Evolutionary conservation across 2,329 filamentous ascomycete genomes (phyloP), one percentile per base, ranked within the genome.

Genomic region (Aspergillus fumigatiaffinis): DNA sequence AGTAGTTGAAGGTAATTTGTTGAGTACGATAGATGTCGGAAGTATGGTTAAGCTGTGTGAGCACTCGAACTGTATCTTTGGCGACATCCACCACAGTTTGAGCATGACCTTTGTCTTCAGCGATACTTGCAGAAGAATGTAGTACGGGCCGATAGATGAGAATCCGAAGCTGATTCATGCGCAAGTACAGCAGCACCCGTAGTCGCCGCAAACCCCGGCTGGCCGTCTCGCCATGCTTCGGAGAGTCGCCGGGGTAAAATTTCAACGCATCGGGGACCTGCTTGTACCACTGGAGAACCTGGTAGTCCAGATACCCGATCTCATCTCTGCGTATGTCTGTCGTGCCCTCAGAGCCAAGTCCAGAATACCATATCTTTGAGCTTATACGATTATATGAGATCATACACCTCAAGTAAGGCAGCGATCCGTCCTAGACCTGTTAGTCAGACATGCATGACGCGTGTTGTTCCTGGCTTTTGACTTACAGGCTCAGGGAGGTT

Each of bases 81-180:
- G 86, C 84, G 14, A 88, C 80, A 56, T 85, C 83, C 23, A 87
- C 82, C 3, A 85, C 84, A 0, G 83, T 89, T 66, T 90, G 86
- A 3, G 92, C 92, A 60, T 90, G 87, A 4, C 79, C 76, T 52
- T 87, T 82, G 68, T 96, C 88, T 56, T 88, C 84, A 76, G 89
- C 85, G 66, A 97, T 97, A 66, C 87, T 92, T 12, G 86, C 89
- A 3, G 90, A 86, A 20, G 89, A 93, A 72, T 96, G 91, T 8
- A 97, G 78, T 2, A 96, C 87, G 0, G 92, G 92, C 0, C 91
- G 90, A 72, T 95, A 92, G 28, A 97, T 89, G 71, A 91, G 86
- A 57, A 92, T 94, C 4, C 92, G 88, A 76, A 96, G 90, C 77
- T 96, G 92, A 66, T 96, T 97, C 46, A 91, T 85, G 42, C 92